phyloP scores from a whole-genome alignment of 805 yeast species.

The Kodamaea neixiangensis region DNA sequence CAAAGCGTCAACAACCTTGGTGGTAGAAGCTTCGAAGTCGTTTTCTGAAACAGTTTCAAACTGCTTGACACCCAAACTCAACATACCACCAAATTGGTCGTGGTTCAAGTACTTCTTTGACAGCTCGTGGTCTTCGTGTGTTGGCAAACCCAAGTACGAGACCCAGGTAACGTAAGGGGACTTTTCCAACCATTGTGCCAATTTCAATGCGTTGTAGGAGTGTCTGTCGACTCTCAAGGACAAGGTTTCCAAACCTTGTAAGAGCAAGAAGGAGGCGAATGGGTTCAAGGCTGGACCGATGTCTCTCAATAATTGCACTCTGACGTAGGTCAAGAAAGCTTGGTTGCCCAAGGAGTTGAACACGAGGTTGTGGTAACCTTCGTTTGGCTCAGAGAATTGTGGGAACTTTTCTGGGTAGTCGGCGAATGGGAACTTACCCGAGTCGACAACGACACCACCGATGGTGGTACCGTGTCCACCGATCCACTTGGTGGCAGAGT shows the following conservation, averaged over 20 bases:
- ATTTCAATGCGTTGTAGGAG: conserved; percentile 73
- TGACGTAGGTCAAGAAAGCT: conserved; percentile 77
- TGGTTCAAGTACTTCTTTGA: conserved; percentile 76
- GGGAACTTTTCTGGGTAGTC: conserved; percentile 87
- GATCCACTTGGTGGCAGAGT: conserved; percentile 97
- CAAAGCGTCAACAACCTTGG: conserved; percentile 79
- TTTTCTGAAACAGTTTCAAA: conserved; percentile 42
- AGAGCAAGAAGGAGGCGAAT: conserved; percentile 78
- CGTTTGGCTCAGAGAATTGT: conserved; percentile 86
- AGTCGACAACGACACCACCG: conserved; percentile 87
- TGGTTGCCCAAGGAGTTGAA: conserved; percentile 75
- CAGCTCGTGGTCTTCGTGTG: conserved; percentile 73
- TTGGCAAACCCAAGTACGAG: conserved; percentile 85
- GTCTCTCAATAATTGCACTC: conserved; percentile 87
- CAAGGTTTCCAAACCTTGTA: conserved; percentile 93
- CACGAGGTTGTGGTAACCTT: conserved; percentile 89
- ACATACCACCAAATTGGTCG: conserved; percentile 75
- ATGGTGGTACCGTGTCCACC: conserved; percentile 97
- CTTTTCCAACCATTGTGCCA: conserved; percentile 75
- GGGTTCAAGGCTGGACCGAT: conserved; percentile 90
- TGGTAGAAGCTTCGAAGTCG: conserved; percentile 74
- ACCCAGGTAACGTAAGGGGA: conserved; percentile 84
- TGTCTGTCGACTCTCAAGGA: conserved; percentile 94
- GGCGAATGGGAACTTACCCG: conserved; percentile 91
- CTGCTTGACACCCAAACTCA: conserved; percentile 86